Base-by-base conservation (phyloP, 2,329 filamentous ascomycete species). In the Ilyonectria mors-panacis region DNA sequence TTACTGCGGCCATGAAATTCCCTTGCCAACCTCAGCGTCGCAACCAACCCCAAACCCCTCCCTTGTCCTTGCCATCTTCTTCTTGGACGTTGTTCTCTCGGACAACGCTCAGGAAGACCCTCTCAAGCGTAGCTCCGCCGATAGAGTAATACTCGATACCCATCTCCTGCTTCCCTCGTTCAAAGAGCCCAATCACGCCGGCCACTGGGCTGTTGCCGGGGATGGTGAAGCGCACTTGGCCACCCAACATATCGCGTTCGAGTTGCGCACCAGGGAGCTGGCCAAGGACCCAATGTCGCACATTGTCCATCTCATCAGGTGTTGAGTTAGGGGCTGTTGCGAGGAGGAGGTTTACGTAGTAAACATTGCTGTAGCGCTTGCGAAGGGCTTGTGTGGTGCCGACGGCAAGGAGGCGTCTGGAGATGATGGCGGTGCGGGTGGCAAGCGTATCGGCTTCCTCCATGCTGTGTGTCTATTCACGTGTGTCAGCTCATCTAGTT, bases 401-500 rank as follows among this genome's bases (percentile, higher is more conserved):
- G 0, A 92, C 79, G 0, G 89, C 90, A 13, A 93, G 81, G 85
- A 93, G 59, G 1, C 73, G 64, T 2, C 66, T 61, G 10, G 76
- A 71, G n/a, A 78, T 68, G 53, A 78, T 73, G 51, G 69, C 74
- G 6, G 93, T 92, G 1, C 93, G 87, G 45, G 89, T 90, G 0
- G 94, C 94, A 0, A 97, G 85, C 1, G 93, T 93, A 75, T 96
- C 93, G 0, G 94, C 94, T 81, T 97, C 94, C 79, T 97, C 94
- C 94, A 97, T 97, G 50, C 89, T 92, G 78, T 97, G 94, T 0
- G 94, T 97, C 0, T 73, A n/a, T 23, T 28, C 26, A 21, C 2
- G n/a, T 10, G 19, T n/a, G 37, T 39, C 15, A 39, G 37, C 12
- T 10, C 37, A 39, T 39, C 12, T 15, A 39, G 15, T 6, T 7